Evolutionary conservation across 2,329 filamentous ascomycete genomes (phyloP).

Genomic region (Colletotrichum viniferum): DNA sequence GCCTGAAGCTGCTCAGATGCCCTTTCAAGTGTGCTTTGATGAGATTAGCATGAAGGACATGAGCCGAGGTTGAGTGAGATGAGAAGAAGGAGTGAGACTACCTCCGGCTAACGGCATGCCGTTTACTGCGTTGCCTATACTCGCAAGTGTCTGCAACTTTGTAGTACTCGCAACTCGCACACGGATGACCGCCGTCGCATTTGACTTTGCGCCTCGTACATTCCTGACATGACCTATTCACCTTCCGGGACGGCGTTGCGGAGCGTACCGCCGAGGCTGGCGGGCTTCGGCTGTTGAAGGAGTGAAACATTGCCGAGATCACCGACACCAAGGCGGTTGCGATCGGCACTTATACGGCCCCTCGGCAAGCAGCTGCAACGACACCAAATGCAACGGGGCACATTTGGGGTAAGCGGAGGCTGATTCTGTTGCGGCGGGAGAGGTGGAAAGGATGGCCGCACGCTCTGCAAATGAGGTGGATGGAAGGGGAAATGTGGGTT

Average conservation of each 20-base stretch:
- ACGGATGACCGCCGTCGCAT: slow-evolving; percentile 43
- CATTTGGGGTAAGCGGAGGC: slow-evolving; percentile 8
- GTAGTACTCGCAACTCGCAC: slow-evolving; percentile 41
- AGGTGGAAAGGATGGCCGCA: neutral
- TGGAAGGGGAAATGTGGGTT: neutral
- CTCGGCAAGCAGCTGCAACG: neutral
- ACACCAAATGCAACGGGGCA: neutral
- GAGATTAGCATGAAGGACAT: neutral
- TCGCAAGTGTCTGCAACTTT: slow-evolving; percentile 28
- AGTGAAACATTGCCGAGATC: slow-evolving; percentile 14
- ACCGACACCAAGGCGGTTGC: neutral
- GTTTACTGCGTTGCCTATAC: slow-evolving; percentile 32
- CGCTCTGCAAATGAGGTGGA: neutral
- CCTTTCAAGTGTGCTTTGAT: slow-evolving; percentile 27
- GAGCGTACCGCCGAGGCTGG: neutral
- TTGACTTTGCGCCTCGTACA: slow-evolving; percentile 37
- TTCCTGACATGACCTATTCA: slow-evolving; percentile 31
- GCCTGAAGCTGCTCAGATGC: slow-evolving; percentile 26
- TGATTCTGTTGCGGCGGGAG: neutral
- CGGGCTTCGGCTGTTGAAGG: slow-evolving; percentile 7
- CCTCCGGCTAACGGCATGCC: slow-evolving; percentile 34
- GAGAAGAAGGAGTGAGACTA: neutral
- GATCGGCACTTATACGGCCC: neutral
- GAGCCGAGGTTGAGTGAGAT: neutral
- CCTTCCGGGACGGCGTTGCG: neutral